Conservation (phyloP, 768 basidiomycete genomes). For the Mycena indigotica region DNA sequence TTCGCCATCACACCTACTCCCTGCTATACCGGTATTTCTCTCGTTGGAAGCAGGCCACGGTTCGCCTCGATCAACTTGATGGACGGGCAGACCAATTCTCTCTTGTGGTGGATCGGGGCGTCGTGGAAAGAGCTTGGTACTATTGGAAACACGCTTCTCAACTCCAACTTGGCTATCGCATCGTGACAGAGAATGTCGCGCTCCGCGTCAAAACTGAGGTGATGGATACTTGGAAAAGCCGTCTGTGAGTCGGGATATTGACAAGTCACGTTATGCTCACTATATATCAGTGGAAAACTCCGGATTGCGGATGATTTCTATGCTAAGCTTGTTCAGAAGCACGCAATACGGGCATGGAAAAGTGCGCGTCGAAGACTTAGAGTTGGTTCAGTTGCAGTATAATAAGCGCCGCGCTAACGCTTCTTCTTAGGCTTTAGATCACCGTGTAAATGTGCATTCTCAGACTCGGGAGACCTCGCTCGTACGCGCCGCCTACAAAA, state of each 20-base stretch:
- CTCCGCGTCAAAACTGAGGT: slow-evolving; percentile 50
- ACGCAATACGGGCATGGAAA: slow-evolving; percentile 58
- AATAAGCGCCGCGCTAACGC: background rate
- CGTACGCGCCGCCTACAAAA: slow-evolving; percentile 56
- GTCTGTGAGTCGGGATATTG: slow-evolving; percentile 62
- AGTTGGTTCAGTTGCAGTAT: slow-evolving; percentile 38
- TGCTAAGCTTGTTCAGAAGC: slow-evolving; percentile 45
- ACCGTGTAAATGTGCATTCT: slow-evolving; percentile 57
- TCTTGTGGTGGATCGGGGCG: slow-evolving; percentile 38
- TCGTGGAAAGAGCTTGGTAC: slow-evolving; percentile 50
- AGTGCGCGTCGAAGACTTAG: slow-evolving; percentile 48
- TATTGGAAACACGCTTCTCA: slow-evolving; percentile 55
- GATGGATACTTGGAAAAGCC: slow-evolving; percentile 59
- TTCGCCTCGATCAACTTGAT: slow-evolving; percentile 46
- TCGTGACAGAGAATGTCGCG: slow-evolving; percentile 46
- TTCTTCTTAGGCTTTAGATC: slow-evolving; percentile 50
- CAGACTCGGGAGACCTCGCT: slow-evolving; percentile 60
- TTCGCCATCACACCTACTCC: slow-evolving; percentile 50
- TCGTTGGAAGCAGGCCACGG: slow-evolving; percentile 56
- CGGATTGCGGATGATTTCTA: slow-evolving; percentile 47
- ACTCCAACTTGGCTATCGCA: slow-evolving; percentile 47
- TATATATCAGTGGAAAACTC: slow-evolving; percentile 42
- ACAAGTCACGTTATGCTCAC: slow-evolving; percentile 6
- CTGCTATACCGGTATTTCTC: slow-evolving; percentile 46
- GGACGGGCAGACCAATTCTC: slow-evolving; percentile 52